These are phyloP conservation scores for Yamadazyma scolyti DNA, from an alignment of 805 yeast genomes.

Conservation along the genomic window DNA sequence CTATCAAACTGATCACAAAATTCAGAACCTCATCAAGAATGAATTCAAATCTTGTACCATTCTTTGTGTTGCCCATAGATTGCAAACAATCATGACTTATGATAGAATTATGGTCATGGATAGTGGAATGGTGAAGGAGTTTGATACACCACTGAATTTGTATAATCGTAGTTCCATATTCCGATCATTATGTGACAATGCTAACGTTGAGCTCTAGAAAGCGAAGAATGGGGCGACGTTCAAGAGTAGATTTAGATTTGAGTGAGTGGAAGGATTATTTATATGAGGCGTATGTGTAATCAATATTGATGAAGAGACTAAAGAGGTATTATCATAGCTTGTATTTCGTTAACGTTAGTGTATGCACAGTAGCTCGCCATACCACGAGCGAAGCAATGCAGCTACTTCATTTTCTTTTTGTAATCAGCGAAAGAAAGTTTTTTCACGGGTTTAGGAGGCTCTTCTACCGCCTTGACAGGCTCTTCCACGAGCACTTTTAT, in stretches of 20 bases:
- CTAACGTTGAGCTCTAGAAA: slow-evolving; percentile 13
- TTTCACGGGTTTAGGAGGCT: slow-evolving; percentile 15
- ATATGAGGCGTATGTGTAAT: too few relatives aligned
- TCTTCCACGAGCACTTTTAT: slow-evolving; percentile 5
- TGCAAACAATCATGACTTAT: slow-evolving; percentile 68
- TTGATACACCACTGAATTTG: slow-evolving; percentile 67
- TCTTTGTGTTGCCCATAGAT: slow-evolving; percentile 83
- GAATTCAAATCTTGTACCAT: slow-evolving; percentile 73
- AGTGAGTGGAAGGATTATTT: too few relatives aligned
- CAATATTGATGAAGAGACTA: not conserved
- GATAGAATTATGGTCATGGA: slow-evolving; percentile 81
- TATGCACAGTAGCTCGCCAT: too few relatives aligned
- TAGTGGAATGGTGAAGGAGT: slow-evolving; percentile 72
- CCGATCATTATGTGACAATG: slow-evolving; percentile 63
- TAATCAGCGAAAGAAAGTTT: slow-evolving; percentile 75
- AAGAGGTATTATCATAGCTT: not conserved
- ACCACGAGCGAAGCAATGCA: too few relatives aligned
- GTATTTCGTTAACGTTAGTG: too few relatives aligned
- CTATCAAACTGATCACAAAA: slow-evolving; percentile 77
- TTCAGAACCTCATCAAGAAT: slow-evolving; percentile 63
- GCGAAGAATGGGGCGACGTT: not conserved
- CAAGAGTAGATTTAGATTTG: not conserved
- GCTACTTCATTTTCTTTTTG: slow-evolving; percentile 51
- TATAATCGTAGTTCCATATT: slow-evolving; percentile 50
- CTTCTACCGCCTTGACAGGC: slow-evolving; percentile 6